phyloP scores from a whole-genome alignment of 2,329 filamentous ascomycete genomes.

The Thyridium curvatum region DNA sequence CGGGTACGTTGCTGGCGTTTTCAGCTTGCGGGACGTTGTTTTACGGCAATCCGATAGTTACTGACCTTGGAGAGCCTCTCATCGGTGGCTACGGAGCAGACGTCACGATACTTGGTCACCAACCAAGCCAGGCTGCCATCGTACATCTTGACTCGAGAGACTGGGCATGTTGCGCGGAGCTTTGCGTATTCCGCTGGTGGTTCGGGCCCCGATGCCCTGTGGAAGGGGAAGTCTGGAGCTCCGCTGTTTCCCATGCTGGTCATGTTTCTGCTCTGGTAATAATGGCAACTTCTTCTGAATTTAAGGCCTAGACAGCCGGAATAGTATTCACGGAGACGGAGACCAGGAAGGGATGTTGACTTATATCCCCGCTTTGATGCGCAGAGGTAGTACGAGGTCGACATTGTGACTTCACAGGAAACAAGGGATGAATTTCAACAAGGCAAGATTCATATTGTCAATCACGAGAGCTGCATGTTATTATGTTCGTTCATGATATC shows the following conservation, averaged over 20 bases:
- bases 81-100: slow-evolving; percentile 35
- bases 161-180: slow-evolving; percentile 33
- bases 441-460: no score
- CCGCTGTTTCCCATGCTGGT: neutral
- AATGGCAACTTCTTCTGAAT: no score
- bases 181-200: slow-evolving; percentile 36
- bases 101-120: slow-evolving; percentile 39
- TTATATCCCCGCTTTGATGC: no score
- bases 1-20: slow-evolving; percentile 25
- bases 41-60: neutral
- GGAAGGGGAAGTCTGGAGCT: slow-evolving; percentile 28
- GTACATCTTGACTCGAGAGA: slow-evolving; percentile 37
- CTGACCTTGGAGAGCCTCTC: slow-evolving; percentile 37
- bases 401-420: no score
- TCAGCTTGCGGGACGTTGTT: neutral
- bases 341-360: no score
- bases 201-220: slow-evolving; percentile 27
- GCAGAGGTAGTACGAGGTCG: no score
- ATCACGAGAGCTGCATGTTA: no score
- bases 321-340: no score
- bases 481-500: no score
- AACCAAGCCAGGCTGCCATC: slow-evolving; percentile 41
- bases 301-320: no score
- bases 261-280: no score
- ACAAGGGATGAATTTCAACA: no score